A percentile compares a stretch with the other conserved stretches of the same genome.
Conservation (phyloP, 2,329 filamentous ascomycete species). For the Cryoendolithus antarcticus region DNA sequence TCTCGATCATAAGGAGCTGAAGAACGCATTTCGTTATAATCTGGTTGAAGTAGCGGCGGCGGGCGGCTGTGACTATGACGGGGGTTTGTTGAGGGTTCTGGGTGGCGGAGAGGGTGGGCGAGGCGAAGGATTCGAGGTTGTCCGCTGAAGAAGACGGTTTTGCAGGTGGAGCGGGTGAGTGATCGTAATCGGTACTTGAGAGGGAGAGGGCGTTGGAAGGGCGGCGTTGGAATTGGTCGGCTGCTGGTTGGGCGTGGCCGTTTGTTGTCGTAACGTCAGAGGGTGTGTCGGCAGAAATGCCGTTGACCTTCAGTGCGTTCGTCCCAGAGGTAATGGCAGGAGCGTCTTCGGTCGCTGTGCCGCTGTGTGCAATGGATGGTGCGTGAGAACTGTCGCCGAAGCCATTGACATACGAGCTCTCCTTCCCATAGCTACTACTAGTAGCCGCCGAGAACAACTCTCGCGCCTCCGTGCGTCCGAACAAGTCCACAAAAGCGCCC, state of each 20-base stretch:
- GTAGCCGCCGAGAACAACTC: conserved; percentile 83
- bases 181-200: conserved; percentile 9
- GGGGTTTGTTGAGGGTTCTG: conserved; percentile 64
- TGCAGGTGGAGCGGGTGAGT: conserved; percentile 7
- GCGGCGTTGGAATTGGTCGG: conserved; percentile 4
- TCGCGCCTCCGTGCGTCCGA: conserved; percentile 85
- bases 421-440: conserved; percentile 27
- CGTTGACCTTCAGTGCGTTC: conserved; percentile 34
- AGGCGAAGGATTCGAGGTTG: conserved; percentile 73
- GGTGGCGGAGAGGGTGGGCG: conserved; percentile 54
- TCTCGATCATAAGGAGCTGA: conserved; percentile 98
- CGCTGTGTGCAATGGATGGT: background rate
- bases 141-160: conserved; percentile 2
- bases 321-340: conserved; percentile 10
- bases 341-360: conserved; percentile 5
- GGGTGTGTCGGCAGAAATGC: conserved; percentile 10
- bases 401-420: conserved; percentile 15
- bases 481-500: conserved; percentile 88
- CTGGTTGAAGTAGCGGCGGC: conserved; percentile 92
- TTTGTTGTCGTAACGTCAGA: conserved; percentile 12
- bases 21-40: conserved; percentile 98
- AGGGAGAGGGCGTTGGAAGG: conserved; percentile 6
- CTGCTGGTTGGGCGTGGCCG: conserved; percentile 1
- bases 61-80: conserved; percentile 81
- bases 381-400: conserved; percentile 6